Percentiles rank a stretch among this genome's conserved stretches.
These are phyloP conservation scores for Solanum sitiens DNA, from an alignment of 257 asterid species.

Conservation along the genomic window DNA sequence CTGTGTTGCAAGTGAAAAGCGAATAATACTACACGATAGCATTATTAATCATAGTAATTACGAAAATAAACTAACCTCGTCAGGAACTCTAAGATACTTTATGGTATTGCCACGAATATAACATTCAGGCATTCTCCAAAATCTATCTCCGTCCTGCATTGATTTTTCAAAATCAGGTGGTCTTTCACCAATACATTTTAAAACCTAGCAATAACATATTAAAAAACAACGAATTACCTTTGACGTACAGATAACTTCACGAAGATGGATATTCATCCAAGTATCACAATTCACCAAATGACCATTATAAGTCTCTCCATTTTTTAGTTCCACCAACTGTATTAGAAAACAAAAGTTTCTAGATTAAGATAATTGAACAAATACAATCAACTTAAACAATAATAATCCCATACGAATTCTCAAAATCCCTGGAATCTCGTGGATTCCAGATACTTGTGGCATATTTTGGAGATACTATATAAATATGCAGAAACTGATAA, in stretches of 20 bases:
- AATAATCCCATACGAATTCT: not conserved
- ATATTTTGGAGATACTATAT: not conserved
- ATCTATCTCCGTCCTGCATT: slow-evolving; percentile 90
- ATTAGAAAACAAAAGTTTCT: not conserved
- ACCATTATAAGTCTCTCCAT: slow-evolving; percentile 95
- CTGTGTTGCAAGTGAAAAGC: not conserved
- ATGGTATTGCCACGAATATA: slow-evolving; percentile 49
- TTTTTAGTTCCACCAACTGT: slow-evolving; percentile 91
- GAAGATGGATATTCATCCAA: slow-evolving; percentile 99
- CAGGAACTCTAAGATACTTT: slow-evolving; percentile 85
- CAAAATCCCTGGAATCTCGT: not conserved
- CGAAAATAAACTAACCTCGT: slow-evolving; percentile 49
- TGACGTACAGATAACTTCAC: slow-evolving; percentile 98
- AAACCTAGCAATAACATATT: not conserved
- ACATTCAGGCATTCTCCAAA: slow-evolving; percentile 99
- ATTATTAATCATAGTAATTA: not conserved
- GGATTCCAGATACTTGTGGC: not conserved
- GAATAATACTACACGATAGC: not conserved
- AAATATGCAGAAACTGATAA: not conserved
- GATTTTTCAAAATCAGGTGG: not conserved
- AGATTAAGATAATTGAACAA: not conserved
- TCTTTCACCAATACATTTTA: not conserved
- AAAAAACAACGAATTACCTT: slow-evolving; percentile 34
- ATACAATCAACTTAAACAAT: not conserved
- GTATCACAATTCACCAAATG: slow-evolving; percentile 95